Percentiles rank a stretch among this genome's conserved stretches.
These are phyloP conservation scores for Suillus occidentalis DNA, from an alignment of 768 basidiomycete genomes.

Conservation along the genomic window DNA sequence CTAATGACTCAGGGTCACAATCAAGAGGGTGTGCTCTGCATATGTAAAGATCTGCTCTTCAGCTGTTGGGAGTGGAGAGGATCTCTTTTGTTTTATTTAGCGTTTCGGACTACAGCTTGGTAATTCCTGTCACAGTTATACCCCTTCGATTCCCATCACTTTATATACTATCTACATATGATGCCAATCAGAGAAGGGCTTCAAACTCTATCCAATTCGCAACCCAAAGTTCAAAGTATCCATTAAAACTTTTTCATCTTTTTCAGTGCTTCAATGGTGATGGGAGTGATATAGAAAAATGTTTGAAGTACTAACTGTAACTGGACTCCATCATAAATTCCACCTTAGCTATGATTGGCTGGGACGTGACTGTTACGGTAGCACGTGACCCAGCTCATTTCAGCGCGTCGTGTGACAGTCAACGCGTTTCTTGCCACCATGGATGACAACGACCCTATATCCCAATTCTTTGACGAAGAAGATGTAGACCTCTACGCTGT, in stretches of 20 bases:
- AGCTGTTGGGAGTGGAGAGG: not conserved
- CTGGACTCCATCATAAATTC: too few relatives aligned
- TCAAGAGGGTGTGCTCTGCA: not conserved
- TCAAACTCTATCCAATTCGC: not conserved
- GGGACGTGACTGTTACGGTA: not conserved
- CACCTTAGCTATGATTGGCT: too few relatives aligned
- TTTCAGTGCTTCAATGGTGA: not conserved
- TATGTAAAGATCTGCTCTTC: not conserved
- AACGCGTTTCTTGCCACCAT: conserved; percentile 35
- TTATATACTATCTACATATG: not conserved
- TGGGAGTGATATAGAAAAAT: too few relatives aligned
- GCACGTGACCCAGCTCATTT: conserved; percentile 15
- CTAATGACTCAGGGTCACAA: conserved; percentile 9
- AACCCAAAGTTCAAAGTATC: not conserved
- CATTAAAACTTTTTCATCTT: not conserved
- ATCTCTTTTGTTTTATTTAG: conserved; percentile 16
- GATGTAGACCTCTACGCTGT: conserved; percentile 77
- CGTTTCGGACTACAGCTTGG: conserved; percentile 14
- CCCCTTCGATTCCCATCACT: conserved; percentile 6
- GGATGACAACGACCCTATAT: conserved; percentile 72
- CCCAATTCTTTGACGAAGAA: conserved; percentile 71
- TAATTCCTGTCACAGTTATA: conserved; percentile 19
- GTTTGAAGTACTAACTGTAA: too few relatives aligned
- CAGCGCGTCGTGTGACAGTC: conserved; percentile 6
- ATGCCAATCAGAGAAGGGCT: not conserved